These are phyloP conservation scores for Backusella sp. DNA, from an alignment of 192 early-diverging fungal species.

Conservation along the genomic window DNA sequence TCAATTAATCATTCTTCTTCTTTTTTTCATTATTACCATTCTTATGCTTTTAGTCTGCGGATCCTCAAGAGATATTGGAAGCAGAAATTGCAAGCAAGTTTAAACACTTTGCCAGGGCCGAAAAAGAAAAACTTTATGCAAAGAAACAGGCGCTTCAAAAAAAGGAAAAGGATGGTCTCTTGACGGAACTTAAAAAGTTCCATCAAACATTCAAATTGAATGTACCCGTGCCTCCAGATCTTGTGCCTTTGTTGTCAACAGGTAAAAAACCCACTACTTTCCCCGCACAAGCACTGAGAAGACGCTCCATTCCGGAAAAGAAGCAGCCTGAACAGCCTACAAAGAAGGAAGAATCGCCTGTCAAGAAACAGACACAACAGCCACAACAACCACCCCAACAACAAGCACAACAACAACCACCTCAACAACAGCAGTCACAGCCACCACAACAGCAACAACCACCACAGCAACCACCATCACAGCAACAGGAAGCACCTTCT, in stretches of 20 bases:
- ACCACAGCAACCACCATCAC: neutral
- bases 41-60: neutral
- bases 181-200: constrained; percentile 82
- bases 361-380: neutral
- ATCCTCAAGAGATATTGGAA: constrained; percentile 27
- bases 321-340: neutral
- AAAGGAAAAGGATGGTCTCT: constrained; percentile 68
- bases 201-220: constrained; percentile 78
- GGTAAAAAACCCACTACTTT: constrained; percentile 30
- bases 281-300: constrained; percentile 6
- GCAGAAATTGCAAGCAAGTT: constrained; percentile 58
- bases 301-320: constrained; percentile 1
- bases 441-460: too few relatives aligned
- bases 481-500: constrained; percentile 5
- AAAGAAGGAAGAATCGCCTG: neutral
- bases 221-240: constrained; percentile 78
- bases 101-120: constrained; percentile 66
- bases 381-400: neutral
- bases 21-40: neutral
- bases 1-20: neutral
- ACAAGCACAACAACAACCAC: neutral
- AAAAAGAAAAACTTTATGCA: constrained; percentile 76
- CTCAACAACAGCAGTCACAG: neutral
- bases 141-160: constrained; percentile 72
- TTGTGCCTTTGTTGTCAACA: constrained; percentile 72